Evolutionary conservation across 2,329 filamentous ascomycete species (phyloP).

Genomic region (Sphaerulina vaccinii): DNA sequence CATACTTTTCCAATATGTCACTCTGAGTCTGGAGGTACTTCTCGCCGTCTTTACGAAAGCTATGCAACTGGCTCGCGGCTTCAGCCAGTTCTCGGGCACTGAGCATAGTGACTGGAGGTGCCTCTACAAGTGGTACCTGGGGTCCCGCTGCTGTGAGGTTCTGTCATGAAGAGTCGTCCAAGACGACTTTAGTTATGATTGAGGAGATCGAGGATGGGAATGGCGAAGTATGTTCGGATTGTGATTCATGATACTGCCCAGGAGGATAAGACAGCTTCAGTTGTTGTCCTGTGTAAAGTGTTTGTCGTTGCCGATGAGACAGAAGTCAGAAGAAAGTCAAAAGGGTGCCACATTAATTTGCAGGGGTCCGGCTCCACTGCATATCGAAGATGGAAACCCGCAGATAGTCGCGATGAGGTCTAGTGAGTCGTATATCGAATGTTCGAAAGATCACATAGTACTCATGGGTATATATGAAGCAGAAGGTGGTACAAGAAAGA

Average conservation of each 20-base stretch:
- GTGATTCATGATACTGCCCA: too few species aligned
- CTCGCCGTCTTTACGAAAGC: slow-evolving; percentile 23
- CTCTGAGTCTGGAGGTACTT: slow-evolving; percentile 27
- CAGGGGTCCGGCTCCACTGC: not conserved
- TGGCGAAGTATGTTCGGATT: too few species aligned
- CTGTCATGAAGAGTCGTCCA: too few species aligned
- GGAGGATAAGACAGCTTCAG: too few species aligned
- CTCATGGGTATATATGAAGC: too few species aligned
- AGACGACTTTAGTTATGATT: too few species aligned
- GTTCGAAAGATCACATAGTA: too few species aligned
- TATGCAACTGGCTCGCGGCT: slow-evolving; percentile 24
- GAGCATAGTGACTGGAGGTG: slow-evolving; percentile 18
- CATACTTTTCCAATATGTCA: slow-evolving; percentile 43
- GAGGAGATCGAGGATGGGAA: not conserved
- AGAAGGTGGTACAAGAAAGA: too few species aligned
- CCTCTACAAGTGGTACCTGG: too few species aligned
- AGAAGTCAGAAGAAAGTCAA: not conserved
- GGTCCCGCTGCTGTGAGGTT: too few species aligned
- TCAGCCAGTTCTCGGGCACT: slow-evolving; percentile 23
- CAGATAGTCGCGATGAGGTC: not conserved
- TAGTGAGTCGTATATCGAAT: not conserved
- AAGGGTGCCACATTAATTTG: not conserved
- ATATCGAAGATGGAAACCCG: not conserved
- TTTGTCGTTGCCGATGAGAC: not conserved
- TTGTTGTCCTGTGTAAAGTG: too few species aligned